Base-by-base conservation (phyloP, 108 stramenopile genomes). In the Thalassiosira profunda region DNA sequence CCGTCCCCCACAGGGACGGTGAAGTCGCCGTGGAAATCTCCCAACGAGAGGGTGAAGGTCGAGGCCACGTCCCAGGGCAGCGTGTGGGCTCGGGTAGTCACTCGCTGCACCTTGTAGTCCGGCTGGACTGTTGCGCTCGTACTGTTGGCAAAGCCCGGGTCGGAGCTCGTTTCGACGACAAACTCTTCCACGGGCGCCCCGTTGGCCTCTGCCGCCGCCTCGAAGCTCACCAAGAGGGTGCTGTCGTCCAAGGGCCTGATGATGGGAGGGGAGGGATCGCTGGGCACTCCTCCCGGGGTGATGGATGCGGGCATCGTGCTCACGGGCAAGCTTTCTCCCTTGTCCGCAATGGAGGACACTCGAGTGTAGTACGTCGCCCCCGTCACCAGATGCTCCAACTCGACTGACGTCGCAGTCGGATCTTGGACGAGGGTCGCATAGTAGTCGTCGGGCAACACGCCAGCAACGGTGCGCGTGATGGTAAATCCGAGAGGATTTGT, bases 1-100 rank as follows among this genome's bases (percentile, higher is more conserved):
- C 46, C 71, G 23, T 29, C 34, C 49, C 81, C 74, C 45, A 86
- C 59, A 14, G 72, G 34, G 5, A 67, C 47, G 15, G 63, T 74
- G 55, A 80, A 88, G 43, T 82, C 81, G 17, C 87, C 87, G 29
- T 82, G 76, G 63, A 79, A 89, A 64, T 80, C 71, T 4, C 83
- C 84, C 21, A 86, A 58, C 10, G 87, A 89, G 24, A 89, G 47
- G 30, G 83, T 77, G 62, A 89, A 89, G 15, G 62, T 69, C 0
- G 82, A 80, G 42, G 29, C 24, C 31, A 41, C 46, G 33, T 43
- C 72, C 81, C 81, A 87, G 1, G 86, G 84, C 15, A 80, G 34
- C 15, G 79, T 85, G 53, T 88, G 87, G 30, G 84, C 87, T 40
- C 63, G 48, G 55, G 87, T 85, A 33, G 63, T 72, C 34, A 89